Evolutionary conservation across 768 basidiomycete species (phyloP), one percentile per base, ranked within the genome.

Genomic region (Mrakia frigida): DNA sequence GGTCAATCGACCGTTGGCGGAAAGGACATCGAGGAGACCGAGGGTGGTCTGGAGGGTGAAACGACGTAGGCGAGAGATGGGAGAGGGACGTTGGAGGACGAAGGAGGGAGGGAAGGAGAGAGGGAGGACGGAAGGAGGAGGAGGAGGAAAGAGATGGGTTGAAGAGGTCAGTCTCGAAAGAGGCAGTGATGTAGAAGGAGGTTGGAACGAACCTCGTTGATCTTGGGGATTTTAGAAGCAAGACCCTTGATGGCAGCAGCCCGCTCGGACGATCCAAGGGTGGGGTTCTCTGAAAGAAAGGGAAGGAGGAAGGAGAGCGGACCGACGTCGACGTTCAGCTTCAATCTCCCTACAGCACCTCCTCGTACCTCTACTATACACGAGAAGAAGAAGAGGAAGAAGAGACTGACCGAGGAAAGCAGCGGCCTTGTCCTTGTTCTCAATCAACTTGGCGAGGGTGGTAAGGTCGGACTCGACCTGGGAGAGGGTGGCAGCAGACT

Each of bases 1-100:
- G 78, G 86, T 87, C 78, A 98, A 87, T 79, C 97, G 88, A 76
- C 94, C 94, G 84, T 99, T 99, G 84, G 96, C 92, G 77, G 92
- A 91, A 78, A 99, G 88, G 80, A 98, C 90, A 52, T 84, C 83
- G 82, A 99, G 89, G 80, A 99, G 88, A 86, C 98, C 96, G 88
- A 91, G 92, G 81, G 94, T 94, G 83, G 94, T 87, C 76, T 77
- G 70, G 4, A 21, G 63, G 28, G 13, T 56, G 31, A 25, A 72
- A 2, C 11, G 18, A 16, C 33, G 28, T 43, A 21, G 63, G 25
- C 16, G 56, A 70, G 23, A 28, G 72, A 53, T 46, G 43, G 43
- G 14, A 46, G 43, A 5, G 28, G 11, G 60, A 9, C 25, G 31
- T 41, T 41, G 59, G 70, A 33, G 25, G 60, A 61, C 5, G 18